A percentile compares a stretch with the other conserved stretches of the same genome.
These are phyloP conservation scores for Talaromyces sp. DNA, from an alignment of 2,329 filamentous ascomycete species.

Conservation along the genomic window DNA sequence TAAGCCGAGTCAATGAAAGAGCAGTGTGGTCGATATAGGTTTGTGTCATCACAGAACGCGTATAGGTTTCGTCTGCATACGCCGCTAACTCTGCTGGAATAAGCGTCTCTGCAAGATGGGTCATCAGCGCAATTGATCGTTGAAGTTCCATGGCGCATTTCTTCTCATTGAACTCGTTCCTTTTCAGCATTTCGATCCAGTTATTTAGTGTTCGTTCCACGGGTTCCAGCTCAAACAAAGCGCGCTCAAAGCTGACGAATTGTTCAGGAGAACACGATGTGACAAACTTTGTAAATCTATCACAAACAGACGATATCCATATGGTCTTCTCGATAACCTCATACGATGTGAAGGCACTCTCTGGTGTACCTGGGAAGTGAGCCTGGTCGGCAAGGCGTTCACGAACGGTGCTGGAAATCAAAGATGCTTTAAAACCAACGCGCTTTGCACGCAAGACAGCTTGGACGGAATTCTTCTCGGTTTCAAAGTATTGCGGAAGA, in stretches of 20 bases:
- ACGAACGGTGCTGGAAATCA: conserved; percentile 72
- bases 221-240: conserved; percentile 80
- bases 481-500: conserved; percentile 74
- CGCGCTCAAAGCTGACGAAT: conserved; percentile 72
- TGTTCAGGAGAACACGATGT: conserved; percentile 69
- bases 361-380: conserved; percentile 59
- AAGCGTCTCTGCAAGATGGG: conserved; percentile 78
- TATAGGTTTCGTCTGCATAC: conserved; percentile 73
- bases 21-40: conserved; percentile 76
- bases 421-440: conserved; percentile 77
- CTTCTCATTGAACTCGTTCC: conserved; percentile 78
- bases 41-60: conserved; percentile 70
- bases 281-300: conserved; percentile 76
- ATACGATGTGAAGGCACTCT: conserved; percentile 73
- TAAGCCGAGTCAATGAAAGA: conserved; percentile 58
- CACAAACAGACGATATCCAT: conserved; percentile 76
- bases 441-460: conserved; percentile 83
- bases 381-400: conserved; percentile 67
- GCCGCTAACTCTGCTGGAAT: conserved; percentile 63
- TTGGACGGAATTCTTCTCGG: conserved; percentile 78
- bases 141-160: conserved; percentile 76
- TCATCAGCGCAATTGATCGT: conserved; percentile 76
- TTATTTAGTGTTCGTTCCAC: conserved; percentile 83
- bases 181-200: conserved; percentile 78
- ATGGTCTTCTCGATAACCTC: conserved; percentile 80